Conservation (phyloP, 108 stramenopile species). For the Epithemia pelagica region DNA sequence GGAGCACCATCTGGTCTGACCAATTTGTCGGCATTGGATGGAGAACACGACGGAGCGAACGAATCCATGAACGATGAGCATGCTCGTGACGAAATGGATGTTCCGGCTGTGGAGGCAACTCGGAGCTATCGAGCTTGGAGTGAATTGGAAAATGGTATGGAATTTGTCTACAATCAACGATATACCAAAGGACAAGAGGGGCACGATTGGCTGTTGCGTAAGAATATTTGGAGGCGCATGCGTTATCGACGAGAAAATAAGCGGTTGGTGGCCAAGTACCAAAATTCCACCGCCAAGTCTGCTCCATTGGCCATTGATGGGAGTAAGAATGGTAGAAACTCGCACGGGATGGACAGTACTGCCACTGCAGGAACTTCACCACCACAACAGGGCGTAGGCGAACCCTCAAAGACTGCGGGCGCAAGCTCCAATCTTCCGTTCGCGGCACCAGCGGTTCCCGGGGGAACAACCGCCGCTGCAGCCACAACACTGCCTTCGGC, state of each 20-base stretch:
- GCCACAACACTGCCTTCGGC: neutral
- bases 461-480: neutral
- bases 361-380: neutral
- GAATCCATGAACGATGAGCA: too few species aligned
- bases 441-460: neutral
- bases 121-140: conserved; percentile 70
- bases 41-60: too few species aligned
- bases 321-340: neutral
- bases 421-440: neutral
- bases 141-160: conserved; percentile 41
- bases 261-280: conserved; percentile 45
- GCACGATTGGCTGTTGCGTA: conserved; percentile 81
- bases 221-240: conserved; percentile 90
- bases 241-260: conserved; percentile 82
- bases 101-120: conserved; percentile 71
- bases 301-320: neutral
- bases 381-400: neutral
- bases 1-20: too few species aligned
- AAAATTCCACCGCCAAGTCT: neutral
- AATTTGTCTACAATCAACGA: conserved; percentile 84
- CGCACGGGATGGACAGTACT: neutral
- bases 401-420: neutral
- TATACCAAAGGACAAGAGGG: conserved; percentile 68
- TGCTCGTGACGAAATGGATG: conserved; percentile 60
- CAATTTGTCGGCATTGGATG: too few species aligned